Conservation (phyloP, 805 yeast genomes). For the Suhomyces prunicola region DNA sequence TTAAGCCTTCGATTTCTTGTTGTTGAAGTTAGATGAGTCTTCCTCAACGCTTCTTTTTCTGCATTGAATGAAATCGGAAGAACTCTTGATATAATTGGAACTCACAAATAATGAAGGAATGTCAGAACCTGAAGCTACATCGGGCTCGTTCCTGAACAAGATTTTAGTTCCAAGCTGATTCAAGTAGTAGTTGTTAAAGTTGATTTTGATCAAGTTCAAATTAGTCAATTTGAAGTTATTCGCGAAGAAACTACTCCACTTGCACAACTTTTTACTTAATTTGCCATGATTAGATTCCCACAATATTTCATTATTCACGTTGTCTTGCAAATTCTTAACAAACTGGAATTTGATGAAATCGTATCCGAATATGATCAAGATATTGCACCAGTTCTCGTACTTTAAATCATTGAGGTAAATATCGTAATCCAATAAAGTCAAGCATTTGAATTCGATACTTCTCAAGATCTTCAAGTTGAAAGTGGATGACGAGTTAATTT, state of each 20-base stretch:
- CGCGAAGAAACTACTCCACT: slow-evolving; percentile 28
- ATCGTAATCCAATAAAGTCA: slow-evolving; percentile 54
- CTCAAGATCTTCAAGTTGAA: slow-evolving; percentile 49
- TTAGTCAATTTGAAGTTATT: slow-evolving; percentile 18
- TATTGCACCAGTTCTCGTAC: slow-evolving; percentile 48
- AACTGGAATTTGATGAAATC: slow-evolving; percentile 39
- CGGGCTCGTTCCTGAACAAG: slow-evolving; percentile 14
- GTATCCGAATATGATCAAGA: slow-evolving; percentile 40
- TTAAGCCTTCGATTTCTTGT: slow-evolving; percentile 1
- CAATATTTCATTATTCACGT: slow-evolving; percentile 14
- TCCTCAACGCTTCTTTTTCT: slow-evolving; percentile 10
- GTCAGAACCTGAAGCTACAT: slow-evolving; percentile 5
- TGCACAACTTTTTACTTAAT: slow-evolving; percentile 21
- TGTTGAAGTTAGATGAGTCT: neutral
- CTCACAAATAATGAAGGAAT: neutral
- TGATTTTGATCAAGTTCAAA: slow-evolving; percentile 22
- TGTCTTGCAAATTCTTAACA: slow-evolving; percentile 15
- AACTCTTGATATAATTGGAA: neutral
- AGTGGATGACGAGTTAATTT: slow-evolving; percentile 9
- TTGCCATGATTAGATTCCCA: slow-evolving; percentile 23
- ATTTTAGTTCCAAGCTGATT: slow-evolving; percentile 30
- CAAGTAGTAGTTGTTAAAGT: slow-evolving; percentile 26
- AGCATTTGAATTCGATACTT: slow-evolving; percentile 50
- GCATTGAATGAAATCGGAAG: neutral
- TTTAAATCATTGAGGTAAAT: slow-evolving; percentile 48